phyloP scores from a whole-genome alignment of 2,329 filamentous ascomycete genomes.

The Fusarium solani-melongenae region DNA sequence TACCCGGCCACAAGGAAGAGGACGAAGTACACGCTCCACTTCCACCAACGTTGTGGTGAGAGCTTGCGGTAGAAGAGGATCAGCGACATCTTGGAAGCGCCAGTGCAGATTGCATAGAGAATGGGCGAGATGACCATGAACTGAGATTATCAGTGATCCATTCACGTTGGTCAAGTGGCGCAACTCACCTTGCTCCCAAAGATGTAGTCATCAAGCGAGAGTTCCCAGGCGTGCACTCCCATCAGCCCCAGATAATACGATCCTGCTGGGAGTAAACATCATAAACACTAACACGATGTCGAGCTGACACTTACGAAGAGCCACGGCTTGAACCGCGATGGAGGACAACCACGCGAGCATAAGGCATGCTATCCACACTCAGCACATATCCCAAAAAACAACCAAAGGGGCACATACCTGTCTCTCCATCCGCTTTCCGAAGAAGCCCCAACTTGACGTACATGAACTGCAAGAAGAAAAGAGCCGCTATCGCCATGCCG shows the following conservation, averaged over 20 bases:
- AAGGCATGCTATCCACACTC: conserved; percentile 24
- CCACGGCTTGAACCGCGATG: conserved; percentile 25
- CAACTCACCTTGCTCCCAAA: conserved; percentile 14
- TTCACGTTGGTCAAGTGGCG: accelerated
- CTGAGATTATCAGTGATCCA: conserved; percentile 17
- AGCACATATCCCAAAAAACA: neutral
- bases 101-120: conserved; percentile 41
- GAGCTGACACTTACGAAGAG: conserved; percentile 24
- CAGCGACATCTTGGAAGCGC: conserved; percentile 51
- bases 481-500: conserved; percentile 30
- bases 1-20: conserved; percentile 48
- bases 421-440: conserved; percentile 33
- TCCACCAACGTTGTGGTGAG: conserved; percentile 50
- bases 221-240: conserved; percentile 48
- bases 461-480: conserved; percentile 40
- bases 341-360: conserved; percentile 36
- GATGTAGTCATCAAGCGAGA: conserved; percentile 36
- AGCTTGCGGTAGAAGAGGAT: conserved; percentile 53
- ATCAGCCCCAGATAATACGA: conserved; percentile 27
- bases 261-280: conserved; percentile 1
- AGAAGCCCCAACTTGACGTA: conserved; percentile 39
- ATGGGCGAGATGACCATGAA: conserved; percentile 36
- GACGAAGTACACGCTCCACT: conserved; percentile 43
- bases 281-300: neutral
- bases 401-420: conserved; percentile 18